A percentile compares a stretch with the other conserved stretches of the same genome.
Conservation (phyloP, 1,284 basidiomycete genomes). For the Ceratobasidium sp. region DNA sequence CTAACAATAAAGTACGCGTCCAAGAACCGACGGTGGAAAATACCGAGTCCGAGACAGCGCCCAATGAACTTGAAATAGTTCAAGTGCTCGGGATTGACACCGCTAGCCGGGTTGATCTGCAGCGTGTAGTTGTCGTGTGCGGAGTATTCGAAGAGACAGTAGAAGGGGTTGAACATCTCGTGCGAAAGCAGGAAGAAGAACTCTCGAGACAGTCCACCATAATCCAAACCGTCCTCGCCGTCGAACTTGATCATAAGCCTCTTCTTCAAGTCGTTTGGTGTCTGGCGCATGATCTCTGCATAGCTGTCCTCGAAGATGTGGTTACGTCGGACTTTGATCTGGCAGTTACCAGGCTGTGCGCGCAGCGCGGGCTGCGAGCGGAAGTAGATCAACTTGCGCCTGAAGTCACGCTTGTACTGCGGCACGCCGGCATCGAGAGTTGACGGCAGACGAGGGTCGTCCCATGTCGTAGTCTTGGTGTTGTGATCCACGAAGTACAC, state of each 20-base stretch:
- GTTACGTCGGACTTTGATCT: slow-evolving; percentile 93
- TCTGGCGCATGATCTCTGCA: slow-evolving; percentile 94
- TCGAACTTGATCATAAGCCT: slow-evolving; percentile 99
- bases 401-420: slow-evolving; percentile 99
- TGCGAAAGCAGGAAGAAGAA: slow-evolving; percentile 99
- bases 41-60: slow-evolving; percentile 91
- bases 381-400: slow-evolving; percentile 99
- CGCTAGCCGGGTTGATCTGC: slow-evolving; percentile 97
- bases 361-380: slow-evolving; percentile 96
- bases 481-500: slow-evolving; percentile 99
- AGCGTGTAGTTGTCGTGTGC: slow-evolving; percentile 99
- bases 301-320: slow-evolving; percentile 98
- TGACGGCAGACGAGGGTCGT: slow-evolving; percentile 90
- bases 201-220: slow-evolving; percentile 97
- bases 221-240: slow-evolving; percentile 98
- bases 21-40: slow-evolving; percentile 98
- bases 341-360: slow-evolving; percentile 91
- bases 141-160: slow-evolving; percentile 99
- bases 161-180: slow-evolving; percentile 99
- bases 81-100: slow-evolving; percentile 98
- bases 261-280: slow-evolving; percentile 95
- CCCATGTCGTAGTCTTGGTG: slow-evolving; percentile 96
- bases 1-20: slow-evolving; percentile 99
- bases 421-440: slow-evolving; percentile 93
- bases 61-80: slow-evolving; percentile 99